These are phyloP conservation scores for Boletus bicolor DNA, from an alignment of 768 basidiomycete genomes.

Conservation along the genomic window DNA sequence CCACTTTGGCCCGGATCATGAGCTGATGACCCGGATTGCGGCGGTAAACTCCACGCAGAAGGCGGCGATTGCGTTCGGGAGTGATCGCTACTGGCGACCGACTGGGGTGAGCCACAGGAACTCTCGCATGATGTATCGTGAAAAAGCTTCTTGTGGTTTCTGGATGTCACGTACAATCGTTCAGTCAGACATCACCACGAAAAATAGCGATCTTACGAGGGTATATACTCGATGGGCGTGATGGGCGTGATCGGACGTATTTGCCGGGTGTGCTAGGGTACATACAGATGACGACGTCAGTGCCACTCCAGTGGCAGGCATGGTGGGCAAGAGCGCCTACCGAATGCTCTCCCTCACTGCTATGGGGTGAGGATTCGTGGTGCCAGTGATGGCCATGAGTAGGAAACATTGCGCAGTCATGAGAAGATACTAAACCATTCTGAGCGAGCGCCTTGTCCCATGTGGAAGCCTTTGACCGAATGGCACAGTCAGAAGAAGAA, in stretches of 20 bases:
- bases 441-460: conserved; percentile 35
- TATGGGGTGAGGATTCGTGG: conserved; percentile 22
- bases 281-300: conserved; percentile 14
- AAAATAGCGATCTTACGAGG: conserved; percentile 27
- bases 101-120: conserved; percentile 30
- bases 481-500: conserved; percentile 24
- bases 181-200: conserved; percentile 13
- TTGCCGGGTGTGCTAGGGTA: conserved; percentile 27
- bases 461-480: conserved; percentile 33
- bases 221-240: conserved; percentile 33
- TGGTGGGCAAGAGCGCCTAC: conserved; percentile 19
- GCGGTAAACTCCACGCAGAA: conserved; percentile 39
- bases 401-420: conserved; percentile 32
- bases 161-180: conserved; percentile 7
- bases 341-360: conserved; percentile 27
- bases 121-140: conserved; percentile 31
- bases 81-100: conserved; percentile 41
- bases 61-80: conserved; percentile 49
- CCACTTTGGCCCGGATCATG: conserved; percentile 17
- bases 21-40: conserved; percentile 32
- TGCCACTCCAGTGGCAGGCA: not conserved
- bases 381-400: conserved; percentile 30
- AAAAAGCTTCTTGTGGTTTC: conserved; percentile 33
- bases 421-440: conserved; percentile 38
- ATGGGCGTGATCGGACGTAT: conserved; percentile 36